Conservation (phyloP, 2,329 filamentous ascomycete genomes). For the Microcyclospora pomicola region DNA sequence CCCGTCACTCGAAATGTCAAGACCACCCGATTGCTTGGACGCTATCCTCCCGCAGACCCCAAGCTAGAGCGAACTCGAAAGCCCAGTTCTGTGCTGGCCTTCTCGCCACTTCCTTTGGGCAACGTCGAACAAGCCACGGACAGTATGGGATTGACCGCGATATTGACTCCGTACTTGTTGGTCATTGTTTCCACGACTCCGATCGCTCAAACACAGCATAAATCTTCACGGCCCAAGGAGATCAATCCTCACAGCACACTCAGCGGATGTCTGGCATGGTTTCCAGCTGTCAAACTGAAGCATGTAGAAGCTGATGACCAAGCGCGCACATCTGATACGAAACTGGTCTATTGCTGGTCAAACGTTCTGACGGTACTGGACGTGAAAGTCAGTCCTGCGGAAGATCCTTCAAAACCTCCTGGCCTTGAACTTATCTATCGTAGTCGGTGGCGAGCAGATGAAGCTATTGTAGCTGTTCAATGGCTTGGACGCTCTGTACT, state of each 20-base stretch:
- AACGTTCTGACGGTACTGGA: slow-evolving; percentile 92
- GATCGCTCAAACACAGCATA: slow-evolving; percentile 90
- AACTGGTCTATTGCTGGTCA: slow-evolving; percentile 96
- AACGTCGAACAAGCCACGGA: slow-evolving; percentile 86
- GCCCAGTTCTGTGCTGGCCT: slow-evolving; percentile 87
- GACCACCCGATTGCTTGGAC: slow-evolving; percentile 76
- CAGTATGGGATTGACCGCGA: slow-evolving; percentile 76
- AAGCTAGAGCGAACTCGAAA: slow-evolving; percentile 56
- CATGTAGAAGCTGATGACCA: slow-evolving; percentile 42
- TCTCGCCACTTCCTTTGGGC: slow-evolving; percentile 80
- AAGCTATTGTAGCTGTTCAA: slow-evolving; percentile 90
- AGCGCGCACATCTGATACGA: slow-evolving; percentile 57
- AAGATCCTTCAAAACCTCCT: slow-evolving; percentile 62
- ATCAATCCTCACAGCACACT: slow-evolving; percentile 79
- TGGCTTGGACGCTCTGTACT: slow-evolving; percentile 93
- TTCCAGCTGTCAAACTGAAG: slow-evolving; percentile 88
- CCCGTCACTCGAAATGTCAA: slow-evolving; percentile 74
- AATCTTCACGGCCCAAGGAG: slow-evolving; percentile 80
- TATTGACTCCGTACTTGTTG: slow-evolving; percentile 87
- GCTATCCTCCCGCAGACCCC: slow-evolving; percentile 65
- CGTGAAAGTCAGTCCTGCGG: slow-evolving; percentile 54
- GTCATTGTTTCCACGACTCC: slow-evolving; percentile 97
- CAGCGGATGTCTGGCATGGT: slow-evolving; percentile 93
- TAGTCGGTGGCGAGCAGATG: slow-evolving; percentile 83
- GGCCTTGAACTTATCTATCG: slow-evolving; percentile 67